Percentiles rank a stretch among this genome's conserved stretches.
Evolutionary conservation across 352 stramenopile genomes (phyloP).

Genomic region (Phytophthora melonis): DNA sequence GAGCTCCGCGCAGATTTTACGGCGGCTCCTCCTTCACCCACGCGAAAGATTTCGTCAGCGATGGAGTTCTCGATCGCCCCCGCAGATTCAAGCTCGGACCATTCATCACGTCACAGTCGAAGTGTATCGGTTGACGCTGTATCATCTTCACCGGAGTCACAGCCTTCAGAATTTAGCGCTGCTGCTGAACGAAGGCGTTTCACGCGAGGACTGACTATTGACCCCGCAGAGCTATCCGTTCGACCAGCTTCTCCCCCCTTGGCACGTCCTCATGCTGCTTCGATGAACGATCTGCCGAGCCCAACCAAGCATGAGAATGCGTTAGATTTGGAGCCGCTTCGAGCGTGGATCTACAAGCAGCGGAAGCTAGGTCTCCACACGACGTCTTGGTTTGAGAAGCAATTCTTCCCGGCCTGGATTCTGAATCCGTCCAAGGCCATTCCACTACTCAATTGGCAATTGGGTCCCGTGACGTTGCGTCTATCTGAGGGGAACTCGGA

Average conservation of each 20-base stretch:
- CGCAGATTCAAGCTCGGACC: constrained; percentile 8
- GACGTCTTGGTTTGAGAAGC: constrained; percentile 36
- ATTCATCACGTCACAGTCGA: constrained; percentile 22
- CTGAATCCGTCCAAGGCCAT: constrained; percentile 34
- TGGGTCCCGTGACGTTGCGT: constrained; percentile 53
- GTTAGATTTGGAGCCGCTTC: constrained; percentile 29
- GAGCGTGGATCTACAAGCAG: constrained; percentile 37
- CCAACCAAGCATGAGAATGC: constrained; percentile 28
- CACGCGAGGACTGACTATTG: constrained; percentile 44
- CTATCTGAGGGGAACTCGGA: constrained; percentile 44
- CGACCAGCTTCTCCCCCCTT: constrained; percentile 28
- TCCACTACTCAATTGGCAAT: constrained; percentile 68
- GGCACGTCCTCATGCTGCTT: constrained; percentile 27
- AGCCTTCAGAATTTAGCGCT: constrained; percentile 21
- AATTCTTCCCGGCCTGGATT: constrained; percentile 34
- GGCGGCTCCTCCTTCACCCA: constrained; percentile 31
- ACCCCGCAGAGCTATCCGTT: constrained; percentile 11
- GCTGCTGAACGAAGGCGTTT: constrained; percentile 43
- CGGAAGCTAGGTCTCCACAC: constrained; percentile 24
- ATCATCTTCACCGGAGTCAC: constrained; percentile 2
- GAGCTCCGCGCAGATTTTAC: constrained; percentile 52
- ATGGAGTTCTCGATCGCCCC: constrained; percentile 32
- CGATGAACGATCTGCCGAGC: constrained; percentile 29
- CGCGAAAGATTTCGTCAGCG: constrained; percentile 32
- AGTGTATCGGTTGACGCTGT: constrained; percentile 36